Base-by-base conservation (phyloP, 768 basidiomycete species). In the Naganishia vaughanmartiniae region DNA sequence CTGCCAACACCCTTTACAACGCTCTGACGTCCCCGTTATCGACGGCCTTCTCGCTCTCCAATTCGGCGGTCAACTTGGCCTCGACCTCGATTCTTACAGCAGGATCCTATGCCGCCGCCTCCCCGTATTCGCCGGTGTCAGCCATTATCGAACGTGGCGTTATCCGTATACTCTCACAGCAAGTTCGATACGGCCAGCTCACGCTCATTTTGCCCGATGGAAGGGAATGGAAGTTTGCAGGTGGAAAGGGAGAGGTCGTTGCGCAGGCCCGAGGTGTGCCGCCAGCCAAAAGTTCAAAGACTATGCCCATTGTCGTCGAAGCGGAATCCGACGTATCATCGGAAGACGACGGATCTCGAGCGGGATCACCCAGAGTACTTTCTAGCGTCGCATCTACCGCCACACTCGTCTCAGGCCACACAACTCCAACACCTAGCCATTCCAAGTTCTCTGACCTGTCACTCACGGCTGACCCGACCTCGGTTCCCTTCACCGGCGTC, bases 201-300 rank as follows among this genome's bases (percentile, higher is more conserved):
- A 67, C 66, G 12, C 36, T 72, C 30, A 48, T 70, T 36, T 53
- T 72, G 42, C 55, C 66, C n/a, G 60, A 63, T 45, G 60, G 60
- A 36, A 63, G 60, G 42, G 60, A 42, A 26, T 63, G 60, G 60
- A 45, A 26, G 57, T 34, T 31, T 58, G 60, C 36, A 45, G 60
- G 36, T 42, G n/a, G 36, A 31, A 36, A 58, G n/a, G 34, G 34
- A 42, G 57, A 24, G n/a, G 31, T 39, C 19, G 19, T 24, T 33
- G 57, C 34, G 34, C 31, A 58, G 33, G 31, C 31, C 1, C 31
- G n/a, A 39, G 57, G 34, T 31, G 34, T 33, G n/a, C n/a, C 33
- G 6, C 30, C 21, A 4, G 31, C 34, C 5, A 36, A 34, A 36
- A 36, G 24, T 14, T 26, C 39, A 3, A 15, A 34, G 7, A 17